A percentile compares a stretch with the other conserved stretches of the same genome.
phyloP scores from a whole-genome alignment of 306 rosid genomes.

The Cucurbita ficifolia region DNA sequence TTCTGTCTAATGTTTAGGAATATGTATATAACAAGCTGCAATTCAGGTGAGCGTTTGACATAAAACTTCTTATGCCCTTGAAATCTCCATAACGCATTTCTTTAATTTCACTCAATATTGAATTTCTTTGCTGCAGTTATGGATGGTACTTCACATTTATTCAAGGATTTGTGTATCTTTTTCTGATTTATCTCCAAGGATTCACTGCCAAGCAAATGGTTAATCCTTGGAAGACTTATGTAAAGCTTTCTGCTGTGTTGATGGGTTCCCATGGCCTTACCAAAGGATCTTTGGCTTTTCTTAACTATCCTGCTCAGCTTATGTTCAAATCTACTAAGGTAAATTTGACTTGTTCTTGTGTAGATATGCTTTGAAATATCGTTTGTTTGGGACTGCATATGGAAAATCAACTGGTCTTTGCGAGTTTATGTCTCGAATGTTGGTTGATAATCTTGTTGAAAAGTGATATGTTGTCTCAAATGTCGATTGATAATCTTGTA shows the following conservation, averaged over 20 bases:
- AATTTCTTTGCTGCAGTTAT: slow-evolving; percentile 40
- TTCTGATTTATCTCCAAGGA: slow-evolving; percentile 80
- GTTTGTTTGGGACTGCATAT: not conserved
- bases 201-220: slow-evolving; percentile 95
- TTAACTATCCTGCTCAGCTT: slow-evolving; percentile 94
- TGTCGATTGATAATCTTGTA: too few relatives aligned
- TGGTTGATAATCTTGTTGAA: not conserved
- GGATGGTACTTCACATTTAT: slow-evolving; percentile 99
- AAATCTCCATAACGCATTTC: not conserved
- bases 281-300: slow-evolving; percentile 91
- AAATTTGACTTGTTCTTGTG: not conserved
- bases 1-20: slow-evolving; percentile 46
- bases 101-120: not conserved
- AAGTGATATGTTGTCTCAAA: too few relatives aligned
- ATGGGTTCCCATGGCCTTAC: slow-evolving; percentile 99
- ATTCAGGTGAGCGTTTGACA: slow-evolving; percentile 29
- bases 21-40: slow-evolving; percentile 91
- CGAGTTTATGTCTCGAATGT: not conserved
- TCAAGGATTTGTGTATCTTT: slow-evolving; percentile 88
- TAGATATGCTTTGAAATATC: not conserved
- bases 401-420: not conserved
- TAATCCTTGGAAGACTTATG: slow-evolving; percentile 96
- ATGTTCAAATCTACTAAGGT: slow-evolving; percentile 99
- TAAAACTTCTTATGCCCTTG: not conserved
- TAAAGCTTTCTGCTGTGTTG: slow-evolving; percentile 81